A percentile compares a stretch with the other conserved stretches of the same genome.
These are phyloP conservation scores for Aspergillus floridensis DNA, from an alignment of 2,329 filamentous ascomycete species.

Conservation along the genomic window DNA sequence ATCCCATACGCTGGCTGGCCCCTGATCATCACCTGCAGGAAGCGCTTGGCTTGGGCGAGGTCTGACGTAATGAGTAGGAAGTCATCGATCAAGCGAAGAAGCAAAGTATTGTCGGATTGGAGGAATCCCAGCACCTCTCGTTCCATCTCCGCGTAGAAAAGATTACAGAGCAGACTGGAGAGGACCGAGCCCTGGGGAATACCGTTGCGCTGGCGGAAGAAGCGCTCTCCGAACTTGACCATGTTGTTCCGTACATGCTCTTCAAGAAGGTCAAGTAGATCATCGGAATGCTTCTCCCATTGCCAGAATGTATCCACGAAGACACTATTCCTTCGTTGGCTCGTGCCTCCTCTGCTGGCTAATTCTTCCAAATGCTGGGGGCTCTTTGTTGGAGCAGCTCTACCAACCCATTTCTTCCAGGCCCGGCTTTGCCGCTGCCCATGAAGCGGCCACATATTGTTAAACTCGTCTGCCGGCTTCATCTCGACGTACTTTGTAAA, in stretches of 20 bases:
- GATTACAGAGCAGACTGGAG: slow-evolving; percentile 85
- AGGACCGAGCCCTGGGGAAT: slow-evolving; percentile 93
- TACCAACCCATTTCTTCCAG: slow-evolving; percentile 51
- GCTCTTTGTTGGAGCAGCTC: slow-evolving; percentile 48
- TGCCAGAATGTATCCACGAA: slow-evolving; percentile 70
- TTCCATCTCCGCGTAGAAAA: slow-evolving; percentile 92
- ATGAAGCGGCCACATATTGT: slow-evolving; percentile 18
- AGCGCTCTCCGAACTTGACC: slow-evolving; percentile 83
- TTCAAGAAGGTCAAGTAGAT: slow-evolving; percentile 67
- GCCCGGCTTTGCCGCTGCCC: slow-evolving; percentile 24
- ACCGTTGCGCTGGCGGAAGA: slow-evolving; percentile 80
- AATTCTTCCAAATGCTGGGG: slow-evolving; percentile 46
- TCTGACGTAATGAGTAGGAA: slow-evolving; percentile 83
- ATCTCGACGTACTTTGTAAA: slow-evolving; percentile 75
- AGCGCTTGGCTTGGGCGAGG: slow-evolving; percentile 62
- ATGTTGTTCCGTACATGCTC: slow-evolving; percentile 84
- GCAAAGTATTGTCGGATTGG: slow-evolving; percentile 56
- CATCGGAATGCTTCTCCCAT: slow-evolving; percentile 54
- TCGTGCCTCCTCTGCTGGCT: slow-evolving; percentile 35
- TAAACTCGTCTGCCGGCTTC: slow-evolving; percentile 45
- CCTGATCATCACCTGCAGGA: slow-evolving; percentile 75
- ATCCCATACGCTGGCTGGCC: slow-evolving; percentile 81
- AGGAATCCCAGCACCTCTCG: slow-evolving; percentile 66
- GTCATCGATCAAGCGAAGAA: slow-evolving; percentile 86
- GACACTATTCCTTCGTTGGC: slow-evolving; percentile 63